Conservation (phyloP, 108 stramenopile species). For the Nitzschia sp. region DNA sequence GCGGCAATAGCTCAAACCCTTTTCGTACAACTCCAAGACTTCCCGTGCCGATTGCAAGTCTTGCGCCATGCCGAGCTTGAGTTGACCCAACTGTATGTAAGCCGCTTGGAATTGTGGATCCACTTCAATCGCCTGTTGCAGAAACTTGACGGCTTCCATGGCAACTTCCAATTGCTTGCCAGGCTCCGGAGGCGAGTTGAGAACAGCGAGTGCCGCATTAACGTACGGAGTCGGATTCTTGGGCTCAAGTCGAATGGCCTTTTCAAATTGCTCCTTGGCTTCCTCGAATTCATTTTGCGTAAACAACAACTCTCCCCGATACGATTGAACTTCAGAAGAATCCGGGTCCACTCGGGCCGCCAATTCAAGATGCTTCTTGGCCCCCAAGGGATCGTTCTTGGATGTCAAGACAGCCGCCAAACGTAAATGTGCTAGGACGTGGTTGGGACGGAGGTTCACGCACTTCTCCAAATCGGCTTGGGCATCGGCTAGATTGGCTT, state of each 20-base stretch:
- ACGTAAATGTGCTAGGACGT: slow-evolving; percentile 80
- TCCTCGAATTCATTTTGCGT: slow-evolving; percentile 69
- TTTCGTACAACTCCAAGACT: slow-evolving; percentile 83
- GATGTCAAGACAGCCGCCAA: slow-evolving; percentile 83
- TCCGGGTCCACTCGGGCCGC: slow-evolving; percentile 72
- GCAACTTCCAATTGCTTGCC: slow-evolving; percentile 75
- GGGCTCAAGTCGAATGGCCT: slow-evolving; percentile 78
- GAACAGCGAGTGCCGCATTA: slow-evolving; percentile 81
- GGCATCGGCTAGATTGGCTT: slow-evolving; percentile 62
- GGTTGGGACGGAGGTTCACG: slow-evolving; percentile 76
- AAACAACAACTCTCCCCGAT: slow-evolving; percentile 86
- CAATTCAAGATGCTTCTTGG: slow-evolving; percentile 69
- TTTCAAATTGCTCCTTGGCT: slow-evolving; percentile 78
- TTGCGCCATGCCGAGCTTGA: slow-evolving; percentile 86
- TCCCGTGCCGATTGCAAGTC: slow-evolving; percentile 69
- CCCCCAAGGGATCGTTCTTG: slow-evolving; percentile 67
- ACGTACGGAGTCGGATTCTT: slow-evolving; percentile 90
- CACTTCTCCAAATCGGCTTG: slow-evolving; percentile 74
- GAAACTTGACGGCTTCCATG: slow-evolving; percentile 57
- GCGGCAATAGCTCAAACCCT: slow-evolving; percentile 78
- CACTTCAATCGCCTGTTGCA: slow-evolving; percentile 81
- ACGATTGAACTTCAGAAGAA: slow-evolving; percentile 87
- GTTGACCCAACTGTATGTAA: slow-evolving; percentile 88
- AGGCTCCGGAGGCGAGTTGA: slow-evolving; percentile 73
- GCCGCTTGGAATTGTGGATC: slow-evolving; percentile 92